Evolutionary conservation across 2,329 filamentous ascomycete species (phyloP).

Genomic region (Emergomyces africanus): DNA sequence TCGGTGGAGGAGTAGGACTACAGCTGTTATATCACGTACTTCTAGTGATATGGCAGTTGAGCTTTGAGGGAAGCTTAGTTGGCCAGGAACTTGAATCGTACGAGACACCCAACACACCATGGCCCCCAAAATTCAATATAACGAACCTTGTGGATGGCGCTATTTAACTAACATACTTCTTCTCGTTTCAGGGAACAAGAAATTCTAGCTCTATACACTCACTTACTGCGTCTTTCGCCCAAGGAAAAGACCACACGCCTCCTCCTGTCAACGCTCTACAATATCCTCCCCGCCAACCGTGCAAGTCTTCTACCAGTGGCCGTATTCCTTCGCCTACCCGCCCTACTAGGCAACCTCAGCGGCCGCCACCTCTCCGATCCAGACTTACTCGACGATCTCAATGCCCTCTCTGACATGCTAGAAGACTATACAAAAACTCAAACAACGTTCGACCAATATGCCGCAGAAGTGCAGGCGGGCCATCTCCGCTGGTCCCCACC

Average conservation of each 20-base stretch:
- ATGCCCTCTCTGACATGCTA: conserved; percentile 49
- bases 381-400: conserved; percentile 38
- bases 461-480: conserved; percentile 71
- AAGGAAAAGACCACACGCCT: conserved; percentile 97
- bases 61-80: conserved; percentile 62
- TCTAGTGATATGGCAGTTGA: conserved; percentile 90
- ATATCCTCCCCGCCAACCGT: conserved; percentile 65
- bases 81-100: conserved; percentile 80
- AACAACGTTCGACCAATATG: conserved; percentile 55
- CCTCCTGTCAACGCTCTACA: conserved; percentile 76
- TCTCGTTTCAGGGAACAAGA: conserved; percentile 62
- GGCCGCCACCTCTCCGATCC: conserved; percentile 38
- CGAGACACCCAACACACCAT: conserved; percentile 22
- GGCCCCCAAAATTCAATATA: neutral
- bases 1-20: conserved; percentile 68
- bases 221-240: conserved; percentile 78
- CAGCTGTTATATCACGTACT: conserved; percentile 92
- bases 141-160: neutral
- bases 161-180: conserved; percentile 8
- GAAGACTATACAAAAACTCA: conserved; percentile 70
- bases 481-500: conserved; percentile 89
- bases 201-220: conserved; percentile 80
- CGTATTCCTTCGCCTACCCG: conserved; percentile 68
- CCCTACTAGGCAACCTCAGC: conserved; percentile 45
- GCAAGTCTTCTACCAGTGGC: conserved; percentile 64